Percentiles rank a stretch among this genome's conserved stretches.
Conservation (phyloP, 129 eudicot genomes). For the Centaurea solstitialis region DNA sequence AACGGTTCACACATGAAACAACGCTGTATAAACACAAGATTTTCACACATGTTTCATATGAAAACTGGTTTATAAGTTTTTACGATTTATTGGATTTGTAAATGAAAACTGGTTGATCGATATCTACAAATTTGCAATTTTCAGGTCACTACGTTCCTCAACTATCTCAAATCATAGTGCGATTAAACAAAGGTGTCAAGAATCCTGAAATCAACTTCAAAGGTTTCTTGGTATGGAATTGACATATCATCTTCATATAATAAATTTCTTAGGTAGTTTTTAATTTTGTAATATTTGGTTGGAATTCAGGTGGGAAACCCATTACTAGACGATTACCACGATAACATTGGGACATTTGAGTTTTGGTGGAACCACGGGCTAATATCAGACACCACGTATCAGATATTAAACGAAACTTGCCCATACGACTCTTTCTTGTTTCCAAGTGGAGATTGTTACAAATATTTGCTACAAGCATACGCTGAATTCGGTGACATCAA, state of each 20-base stretch:
- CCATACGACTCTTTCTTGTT: slow-evolving; percentile 58
- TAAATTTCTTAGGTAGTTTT: not conserved
- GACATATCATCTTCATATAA: not conserved
- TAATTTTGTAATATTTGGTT: not conserved
- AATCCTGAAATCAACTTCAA: slow-evolving; percentile 59
- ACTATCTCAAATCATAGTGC: slow-evolving; percentile 52
- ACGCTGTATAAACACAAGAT: too few relatives aligned
- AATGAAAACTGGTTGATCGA: not conserved
- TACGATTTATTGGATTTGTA: too few relatives aligned
- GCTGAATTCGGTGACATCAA: slow-evolving; percentile 69
- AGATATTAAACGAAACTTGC: slow-evolving; percentile 53
- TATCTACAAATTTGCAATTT: not conserved
- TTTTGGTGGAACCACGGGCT: slow-evolving; percentile 78
- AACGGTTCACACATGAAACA: not conserved
- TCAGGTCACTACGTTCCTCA: slow-evolving; percentile 72
- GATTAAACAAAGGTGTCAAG: slow-evolving; percentile 44
- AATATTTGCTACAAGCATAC: slow-evolving; percentile 48
- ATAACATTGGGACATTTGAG: slow-evolving; percentile 63
- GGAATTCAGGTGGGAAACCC: slow-evolving; percentile 66
- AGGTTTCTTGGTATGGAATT: slow-evolving; percentile 56
- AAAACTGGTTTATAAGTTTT: too few relatives aligned
- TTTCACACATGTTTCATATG: too few relatives aligned
- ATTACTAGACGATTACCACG: slow-evolving; percentile 48
- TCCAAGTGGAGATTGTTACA: slow-evolving; percentile 46
- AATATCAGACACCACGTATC: slow-evolving; percentile 53